Evolutionary conservation across 2,329 filamentous ascomycete genomes (phyloP).

Genomic region (Knoxdaviesia capensis): DNA sequence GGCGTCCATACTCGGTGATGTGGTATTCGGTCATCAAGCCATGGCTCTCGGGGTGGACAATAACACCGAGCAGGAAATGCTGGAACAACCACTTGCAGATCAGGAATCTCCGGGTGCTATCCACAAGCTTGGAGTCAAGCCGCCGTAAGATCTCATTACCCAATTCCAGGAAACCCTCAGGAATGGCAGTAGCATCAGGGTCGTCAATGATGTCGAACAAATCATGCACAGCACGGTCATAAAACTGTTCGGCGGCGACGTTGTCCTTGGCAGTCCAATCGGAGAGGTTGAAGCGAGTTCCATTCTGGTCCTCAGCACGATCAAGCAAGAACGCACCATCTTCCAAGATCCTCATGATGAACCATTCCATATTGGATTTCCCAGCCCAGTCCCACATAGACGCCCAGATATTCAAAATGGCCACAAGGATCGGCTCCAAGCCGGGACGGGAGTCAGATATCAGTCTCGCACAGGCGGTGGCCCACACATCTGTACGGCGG

Average conservation of each 20-base stretch:
- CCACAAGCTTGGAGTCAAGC: conserved; percentile 50
- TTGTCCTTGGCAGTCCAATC: conserved; percentile 62
- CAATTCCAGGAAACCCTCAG: conserved; percentile 65
- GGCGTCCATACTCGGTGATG: conserved; percentile 75
- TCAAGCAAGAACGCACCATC: conserved; percentile 83
- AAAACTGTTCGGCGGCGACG: conserved; percentile 72
- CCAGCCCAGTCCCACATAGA: conserved; percentile 78
- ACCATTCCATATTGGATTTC: conserved; percentile 77
- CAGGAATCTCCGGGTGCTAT: conserved; percentile 62
- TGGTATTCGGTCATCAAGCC: conserved; percentile 74
- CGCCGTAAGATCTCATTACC: conserved; percentile 67
- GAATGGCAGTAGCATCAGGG: conserved; percentile 66
- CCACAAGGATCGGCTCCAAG: conserved; percentile 62
- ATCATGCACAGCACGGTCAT: conserved; percentile 58
- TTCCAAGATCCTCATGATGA: conserved; percentile 84
- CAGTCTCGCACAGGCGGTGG: conserved; percentile 64
- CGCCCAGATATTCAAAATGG: conserved; percentile 74
- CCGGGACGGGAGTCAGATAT: conserved; percentile 59
- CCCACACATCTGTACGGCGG: conserved; percentile 70
- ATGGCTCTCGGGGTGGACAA: conserved; percentile 73
- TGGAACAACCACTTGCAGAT: conserved; percentile 87
- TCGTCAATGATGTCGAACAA: conserved; percentile 78
- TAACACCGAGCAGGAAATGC: conserved; percentile 61
- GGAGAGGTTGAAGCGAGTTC: conserved; percentile 49
- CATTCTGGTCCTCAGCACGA: conserved; percentile 59